Evolutionary conservation across 805 yeast species (phyloP).

Genomic region (Teunomyces aglyptinius): DNA sequence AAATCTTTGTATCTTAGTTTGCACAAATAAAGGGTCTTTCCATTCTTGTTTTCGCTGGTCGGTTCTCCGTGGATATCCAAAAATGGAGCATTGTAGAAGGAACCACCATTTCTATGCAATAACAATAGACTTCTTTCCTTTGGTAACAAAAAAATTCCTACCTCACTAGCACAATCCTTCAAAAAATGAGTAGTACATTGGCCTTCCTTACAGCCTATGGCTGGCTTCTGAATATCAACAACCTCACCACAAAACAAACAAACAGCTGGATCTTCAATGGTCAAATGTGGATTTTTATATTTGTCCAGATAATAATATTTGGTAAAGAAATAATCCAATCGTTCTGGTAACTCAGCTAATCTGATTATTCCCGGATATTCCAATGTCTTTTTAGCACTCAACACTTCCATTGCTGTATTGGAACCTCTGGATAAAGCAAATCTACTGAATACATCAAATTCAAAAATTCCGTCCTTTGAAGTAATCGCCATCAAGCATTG

Average conservation of each 20-base stretch:
- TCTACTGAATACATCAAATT: conserved; percentile 19
- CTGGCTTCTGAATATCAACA: conserved; percentile 62
- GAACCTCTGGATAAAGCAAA: conserved; percentile 18
- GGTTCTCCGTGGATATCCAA: conserved; percentile 84
- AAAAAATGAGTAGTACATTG: conserved; percentile 74
- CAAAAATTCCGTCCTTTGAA: conserved; percentile 17
- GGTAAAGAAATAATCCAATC: conserved; percentile 69
- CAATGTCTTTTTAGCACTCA: conserved; percentile 24
- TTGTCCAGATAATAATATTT: conserved; percentile 48
- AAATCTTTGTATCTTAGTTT: conserved; percentile 62
- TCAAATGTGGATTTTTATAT: conserved; percentile 35
- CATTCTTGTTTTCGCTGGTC: conserved; percentile 69
- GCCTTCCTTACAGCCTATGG: conserved; percentile 58
- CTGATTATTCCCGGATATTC: conserved; percentile 67
- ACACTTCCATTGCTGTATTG: conserved; percentile 5
- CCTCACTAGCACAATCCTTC: conserved; percentile 59
- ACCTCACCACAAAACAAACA: conserved; percentile 80
- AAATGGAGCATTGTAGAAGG: conserved; percentile 82
- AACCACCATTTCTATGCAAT: conserved; percentile 73
- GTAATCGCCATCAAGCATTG: conserved; percentile 7
- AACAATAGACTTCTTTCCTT: conserved; percentile 63
- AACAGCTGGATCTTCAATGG: conserved; percentile 71
- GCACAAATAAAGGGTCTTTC: conserved; percentile 69
- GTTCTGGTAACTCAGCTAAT: conserved; percentile 61
- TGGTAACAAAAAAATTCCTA: conserved; percentile 75